Base-by-base conservation (phyloP, 768 basidiomycete species). In the Russula lepida region DNA sequence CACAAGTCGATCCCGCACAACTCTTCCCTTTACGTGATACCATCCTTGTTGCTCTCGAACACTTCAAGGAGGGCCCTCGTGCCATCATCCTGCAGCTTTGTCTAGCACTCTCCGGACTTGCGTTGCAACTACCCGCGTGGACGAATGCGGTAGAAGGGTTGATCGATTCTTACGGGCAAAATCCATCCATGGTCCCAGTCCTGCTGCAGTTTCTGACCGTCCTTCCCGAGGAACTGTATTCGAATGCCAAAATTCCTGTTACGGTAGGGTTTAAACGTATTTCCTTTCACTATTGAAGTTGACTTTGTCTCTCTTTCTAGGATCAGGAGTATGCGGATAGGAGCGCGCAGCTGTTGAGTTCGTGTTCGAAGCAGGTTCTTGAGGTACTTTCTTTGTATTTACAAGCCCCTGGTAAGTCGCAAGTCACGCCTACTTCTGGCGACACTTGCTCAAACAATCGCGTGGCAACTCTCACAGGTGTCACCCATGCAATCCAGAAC, bases 91-190 rank as follows among this genome's bases (percentile, higher is more conserved):
- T 90, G 9, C 97, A 99, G 66, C 77, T 98, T 51, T 95, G 88
- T 71, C 77, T 98, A 30, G 91, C 97, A 3, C 74, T 98, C 57
- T 85, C 95, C 6, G 94, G 93, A 37, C 81, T 98, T 33, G 91
- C 95, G 1, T 75, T 98, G 33, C 97, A 98, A 74, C 80, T 94
- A 68, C 84, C 88, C 6, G 76, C 84, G 54, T 98, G 97, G 97
- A 74, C 79, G 47, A 83, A 91, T 70, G 84, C 88, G 0, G 85
- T 97, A 2, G 82, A 86, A 62, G 78, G 79, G 43, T 81, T 98
- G 81, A 88, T 97, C 68, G 85, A 91, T 47, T 77, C 78, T 21
- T 93, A 95, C 74, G 97, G 95, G 47, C 80, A 81, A 65, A 88
- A 90, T 72, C 90, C 93, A 8, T 78, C 77, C 8, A 92, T 85